These are phyloP conservation scores for Didymella pomorum DNA, from an alignment of 2,329 filamentous ascomycete genomes.

Conservation along the genomic window DNA sequence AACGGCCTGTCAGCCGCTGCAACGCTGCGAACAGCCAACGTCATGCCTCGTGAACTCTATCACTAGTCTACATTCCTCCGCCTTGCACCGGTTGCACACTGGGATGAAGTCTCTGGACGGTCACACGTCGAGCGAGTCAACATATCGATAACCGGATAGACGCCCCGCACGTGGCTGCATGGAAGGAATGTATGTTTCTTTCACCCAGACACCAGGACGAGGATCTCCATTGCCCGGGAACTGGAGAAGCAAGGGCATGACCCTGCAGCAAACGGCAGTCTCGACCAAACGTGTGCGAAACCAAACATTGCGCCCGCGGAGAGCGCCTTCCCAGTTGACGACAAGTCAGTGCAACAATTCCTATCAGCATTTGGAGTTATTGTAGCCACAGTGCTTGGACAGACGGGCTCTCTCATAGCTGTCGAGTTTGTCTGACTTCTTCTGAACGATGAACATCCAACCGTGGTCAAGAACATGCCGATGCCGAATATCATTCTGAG, in stretches of 20 bases:
- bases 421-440: too few relatives aligned
- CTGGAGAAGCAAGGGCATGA: not conserved
- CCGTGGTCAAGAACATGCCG: too few relatives aligned
- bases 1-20: slow-evolving; percentile 12
- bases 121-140: slow-evolving; percentile 6
- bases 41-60: slow-evolving; percentile 14
- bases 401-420: too few relatives aligned
- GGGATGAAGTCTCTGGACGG: slow-evolving; percentile 3
- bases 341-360: too few relatives aligned
- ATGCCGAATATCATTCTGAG: too few relatives aligned
- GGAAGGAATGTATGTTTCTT: slow-evolving; percentile 14
- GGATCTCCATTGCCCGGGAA: not conserved
- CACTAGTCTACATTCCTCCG: slow-evolving; percentile 18
- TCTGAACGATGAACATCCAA: too few relatives aligned
- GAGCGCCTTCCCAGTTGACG: too few relatives aligned
- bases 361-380: too few relatives aligned
- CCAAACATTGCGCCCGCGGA: too few relatives aligned
- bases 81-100: slow-evolving; percentile 8
- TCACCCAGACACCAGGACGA: slow-evolving; percentile 13
- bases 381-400: too few relatives aligned
- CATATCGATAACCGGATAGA: not conserved
- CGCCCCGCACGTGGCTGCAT: slow-evolving; percentile 7
- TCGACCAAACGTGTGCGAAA: slow-evolving; percentile 6
- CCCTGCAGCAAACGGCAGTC: slow-evolving; percentile 2
- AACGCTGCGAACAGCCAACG: slow-evolving; percentile 15